Conservation (phyloP, 2,329 filamentous ascomycete species). For the Colletotrichum salicis region DNA sequence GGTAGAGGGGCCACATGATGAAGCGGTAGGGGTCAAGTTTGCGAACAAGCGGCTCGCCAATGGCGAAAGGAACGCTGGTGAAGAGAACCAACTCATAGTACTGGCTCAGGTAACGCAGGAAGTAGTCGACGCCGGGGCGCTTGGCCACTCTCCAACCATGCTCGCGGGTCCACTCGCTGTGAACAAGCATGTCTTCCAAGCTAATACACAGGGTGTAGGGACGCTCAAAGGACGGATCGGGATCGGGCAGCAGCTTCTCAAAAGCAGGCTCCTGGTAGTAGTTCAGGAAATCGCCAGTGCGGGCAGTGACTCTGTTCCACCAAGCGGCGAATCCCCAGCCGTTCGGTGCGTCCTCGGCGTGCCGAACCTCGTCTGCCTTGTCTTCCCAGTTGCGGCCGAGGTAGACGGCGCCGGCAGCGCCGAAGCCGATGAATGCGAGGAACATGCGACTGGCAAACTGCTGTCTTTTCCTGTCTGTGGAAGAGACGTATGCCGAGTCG, state of each 20-base stretch:
- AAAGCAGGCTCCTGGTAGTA: conserved; percentile 98
- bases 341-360: conserved; percentile 75
- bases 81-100: conserved; percentile 99
- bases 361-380: conserved; percentile 75
- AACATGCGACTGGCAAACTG: conserved; percentile 82
- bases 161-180: conserved; percentile 93
- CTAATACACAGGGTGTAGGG: conserved; percentile 94
- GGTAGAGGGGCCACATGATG: conserved; percentile 93
- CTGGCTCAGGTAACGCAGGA: conserved; percentile 93
- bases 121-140: conserved; percentile 95
- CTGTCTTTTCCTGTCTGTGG: conserved; percentile 83
- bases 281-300: conserved; percentile 78
- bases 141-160: conserved; percentile 97
- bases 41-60: conserved; percentile 86
- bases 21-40: conserved; percentile 96
- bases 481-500: conserved; percentile 88
- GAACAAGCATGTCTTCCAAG: conserved; percentile 91
- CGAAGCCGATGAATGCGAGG: conserved; percentile 64
- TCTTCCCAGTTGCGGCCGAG: conserved; percentile 91
- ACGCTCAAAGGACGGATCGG: conserved; percentile 80
- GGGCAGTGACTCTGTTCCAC: conserved; percentile 82
- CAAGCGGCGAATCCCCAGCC: conserved; percentile 81
- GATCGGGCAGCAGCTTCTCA: conserved; percentile 87
- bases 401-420: conserved; percentile 73
- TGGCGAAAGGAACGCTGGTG: conserved; percentile 85